Base-by-base conservation (phyloP, 1,284 basidiomycete species). In the Gomphus bonarii region DNA sequence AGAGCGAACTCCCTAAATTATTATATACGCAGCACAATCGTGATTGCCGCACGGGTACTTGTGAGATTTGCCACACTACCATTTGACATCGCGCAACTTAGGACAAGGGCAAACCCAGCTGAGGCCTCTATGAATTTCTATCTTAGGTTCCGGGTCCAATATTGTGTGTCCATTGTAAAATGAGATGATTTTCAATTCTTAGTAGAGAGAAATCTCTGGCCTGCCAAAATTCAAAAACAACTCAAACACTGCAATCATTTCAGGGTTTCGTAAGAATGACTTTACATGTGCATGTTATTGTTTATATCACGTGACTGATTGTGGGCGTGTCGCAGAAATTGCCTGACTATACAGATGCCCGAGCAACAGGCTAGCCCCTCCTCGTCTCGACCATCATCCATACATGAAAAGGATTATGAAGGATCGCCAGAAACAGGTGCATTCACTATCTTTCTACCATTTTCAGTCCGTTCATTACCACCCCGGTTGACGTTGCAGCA, bases 281-380 rank as follows among this genome's bases (percentile, higher is more conserved):
- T n/a, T n/a, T n/a, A n/a, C n/a, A n/a, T n/a, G n/a, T n/a, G n/a
- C n/a, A n/a, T n/a, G n/a, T n/a, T n/a, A n/a, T n/a, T 6, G 25
- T 52, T 52, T 33, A 7, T 6, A 16, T 54, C 52, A 54, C 52
- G 52, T 54, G 52, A 54, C 38, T 9, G 1, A 10, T n/a, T 42
- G 22, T 30, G n/a, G 3, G 20, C 22, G 12, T 38, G 50, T 36
- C 20, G 50, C 33, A 35, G 16, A 14, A 51, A 51, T 22, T 53
- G 20, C 20, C 43, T 36, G 55, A 57, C 55, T 57, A 50, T 57
- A 57, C 55, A 57, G 55, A 57, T 57, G 55, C 55, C 55, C 55
- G 55, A 57, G 55, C 55, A 57, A 20, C 55, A 57, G 55, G 55
- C 55, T 55, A 55, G 54, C 54, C 54, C 54, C 55, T 50, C 55